phyloP scores from a whole-genome alignment of 768 basidiomycete genomes.

The Lanmaoa rubissima region DNA sequence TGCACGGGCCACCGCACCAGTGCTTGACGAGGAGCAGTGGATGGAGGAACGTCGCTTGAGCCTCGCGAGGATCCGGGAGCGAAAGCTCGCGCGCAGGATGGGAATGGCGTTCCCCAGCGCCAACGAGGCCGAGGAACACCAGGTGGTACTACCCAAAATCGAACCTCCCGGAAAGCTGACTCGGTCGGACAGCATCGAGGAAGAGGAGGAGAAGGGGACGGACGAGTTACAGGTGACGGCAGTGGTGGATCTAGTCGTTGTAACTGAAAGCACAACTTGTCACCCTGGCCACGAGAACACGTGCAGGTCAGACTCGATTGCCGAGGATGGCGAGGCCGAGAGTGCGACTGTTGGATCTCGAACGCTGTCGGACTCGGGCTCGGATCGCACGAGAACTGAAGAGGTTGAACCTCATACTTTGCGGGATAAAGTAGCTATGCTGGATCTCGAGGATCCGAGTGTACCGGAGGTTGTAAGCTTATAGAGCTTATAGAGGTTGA shows the following conservation, averaged over 20 bases:
- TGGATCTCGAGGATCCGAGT: constrained; percentile 28
- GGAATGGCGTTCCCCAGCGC: constrained; percentile 24
- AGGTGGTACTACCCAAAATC: constrained; percentile 20
- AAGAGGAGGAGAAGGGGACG: constrained; percentile 27
- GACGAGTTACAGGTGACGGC: constrained; percentile 3
- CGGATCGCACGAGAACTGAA: constrained; percentile 27
- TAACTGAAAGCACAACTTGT: not conserved
- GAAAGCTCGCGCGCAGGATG: constrained; percentile 33
- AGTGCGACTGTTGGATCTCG: constrained; percentile 20
- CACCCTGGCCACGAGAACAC: constrained; percentile 5
- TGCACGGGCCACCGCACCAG: constrained; percentile 2
- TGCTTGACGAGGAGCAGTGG: constrained; percentile 33
- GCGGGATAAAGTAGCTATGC: constrained; percentile 25
- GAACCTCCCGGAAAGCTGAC: constrained; percentile 23
- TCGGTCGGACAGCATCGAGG: constrained; percentile 34
- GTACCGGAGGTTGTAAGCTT: constrained; percentile 15
- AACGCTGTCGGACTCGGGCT: constrained; percentile 29
- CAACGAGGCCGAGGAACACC: constrained; percentile 10
- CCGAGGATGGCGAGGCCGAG: constrained; percentile 23
- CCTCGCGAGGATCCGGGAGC: constrained; percentile 31
- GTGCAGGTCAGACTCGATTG: constrained; percentile 1
- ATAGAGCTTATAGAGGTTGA: constrained; percentile 10
- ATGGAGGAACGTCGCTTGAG: constrained; percentile 36
- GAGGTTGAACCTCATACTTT: constrained; percentile 26
- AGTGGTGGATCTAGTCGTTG: not conserved